Evolutionary conservation across 1,284 basidiomycete genomes (phyloP), one percentile per base, ranked within the genome.

Genomic region (Trichosporon ovoides): DNA sequence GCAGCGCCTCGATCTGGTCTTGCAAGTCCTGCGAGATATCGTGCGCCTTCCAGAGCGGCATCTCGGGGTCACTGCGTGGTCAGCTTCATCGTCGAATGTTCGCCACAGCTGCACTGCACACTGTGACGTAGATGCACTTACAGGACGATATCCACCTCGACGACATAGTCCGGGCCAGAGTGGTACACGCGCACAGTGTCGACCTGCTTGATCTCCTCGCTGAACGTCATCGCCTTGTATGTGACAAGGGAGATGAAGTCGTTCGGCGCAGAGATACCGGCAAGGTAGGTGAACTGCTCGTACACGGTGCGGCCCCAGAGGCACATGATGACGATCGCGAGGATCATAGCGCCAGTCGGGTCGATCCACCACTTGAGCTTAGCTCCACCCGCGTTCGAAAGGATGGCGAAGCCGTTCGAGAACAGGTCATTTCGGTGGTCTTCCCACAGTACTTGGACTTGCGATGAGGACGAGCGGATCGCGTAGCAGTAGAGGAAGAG

Each of bases 111-210:
- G 12, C 35, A 5, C 3, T 7, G 6, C 6, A 37, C 24, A 13
- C 11, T 9, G 14, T 3, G n/a, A 3, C 5, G n/a, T n/a, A n/a
- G n/a, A n/a, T n/a, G n/a, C 13, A 57, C 59, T 43, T 24, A 60
- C 60, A 98, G 91, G 22, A 98, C 94, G 55, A 98, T 85, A 75
- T 98, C 95, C 9, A 97, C 83, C 77, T 97, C 94, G 50, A 97
- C 93, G 70, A 92, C 89, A 71, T 91, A 95, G 59, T 91, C 83
- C 77, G 91, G 78, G 67, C 77, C 77, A 9, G 71, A 74, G 77
- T 92, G 89, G 69, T 94, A 93, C 31, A 90, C 89, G 58, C 89
- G 82, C 55, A 91, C 89, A 4, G 89, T 92, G 71, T 97, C 94
- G 40, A 97, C 82, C 70, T 87, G 84, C 60, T 87, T 83, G 61